These are phyloP conservation scores for Jasminum sambac DNA, from an alignment of 257 asterid genomes.

Conservation along the genomic window DNA sequence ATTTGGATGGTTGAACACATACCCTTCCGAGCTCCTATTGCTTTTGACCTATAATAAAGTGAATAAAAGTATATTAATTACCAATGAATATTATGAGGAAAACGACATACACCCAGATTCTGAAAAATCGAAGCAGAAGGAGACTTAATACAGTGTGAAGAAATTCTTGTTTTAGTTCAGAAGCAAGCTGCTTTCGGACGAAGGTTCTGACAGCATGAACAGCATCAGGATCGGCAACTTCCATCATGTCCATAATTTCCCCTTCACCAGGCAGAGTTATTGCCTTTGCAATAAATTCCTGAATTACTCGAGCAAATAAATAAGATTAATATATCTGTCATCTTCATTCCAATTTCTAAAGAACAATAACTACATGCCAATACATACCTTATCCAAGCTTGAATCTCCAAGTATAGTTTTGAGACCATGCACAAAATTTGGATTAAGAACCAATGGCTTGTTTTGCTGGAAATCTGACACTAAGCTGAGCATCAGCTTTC, in stretches of 20 bases:
- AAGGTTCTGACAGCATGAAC: constrained; percentile 74
- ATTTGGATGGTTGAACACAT: constrained; percentile 61
- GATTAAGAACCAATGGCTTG: constrained; percentile 63
- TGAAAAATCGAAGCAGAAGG: neutral
- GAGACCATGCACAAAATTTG: constrained; percentile 65
- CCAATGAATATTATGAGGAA: neutral
- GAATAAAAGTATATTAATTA: constrained; percentile 5
- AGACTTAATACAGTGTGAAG: constrained; percentile 47
- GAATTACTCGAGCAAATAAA: constrained; percentile 10
- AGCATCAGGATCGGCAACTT: constrained; percentile 89
- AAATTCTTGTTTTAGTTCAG: constrained; percentile 58
- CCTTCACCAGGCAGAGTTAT: constrained; percentile 76
- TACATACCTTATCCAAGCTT: constrained; percentile 67
- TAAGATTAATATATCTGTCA: constrained; percentile 8
- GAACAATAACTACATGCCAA: neutral
- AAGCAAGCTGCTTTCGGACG: constrained; percentile 73
- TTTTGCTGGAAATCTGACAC: constrained; percentile 71
- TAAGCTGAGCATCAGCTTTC: constrained; percentile 74
- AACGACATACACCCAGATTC: neutral
- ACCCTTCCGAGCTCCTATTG: constrained; percentile 61
- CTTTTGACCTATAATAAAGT: constrained; percentile 43
- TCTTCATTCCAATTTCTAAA: neutral
- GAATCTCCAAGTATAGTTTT: constrained; percentile 59
- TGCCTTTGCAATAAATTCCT: constrained; percentile 90
- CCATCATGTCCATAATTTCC: constrained; percentile 87